Conservation (phyloP, 192 early-diverging fungal species). For the Podila verticillata region DNA sequence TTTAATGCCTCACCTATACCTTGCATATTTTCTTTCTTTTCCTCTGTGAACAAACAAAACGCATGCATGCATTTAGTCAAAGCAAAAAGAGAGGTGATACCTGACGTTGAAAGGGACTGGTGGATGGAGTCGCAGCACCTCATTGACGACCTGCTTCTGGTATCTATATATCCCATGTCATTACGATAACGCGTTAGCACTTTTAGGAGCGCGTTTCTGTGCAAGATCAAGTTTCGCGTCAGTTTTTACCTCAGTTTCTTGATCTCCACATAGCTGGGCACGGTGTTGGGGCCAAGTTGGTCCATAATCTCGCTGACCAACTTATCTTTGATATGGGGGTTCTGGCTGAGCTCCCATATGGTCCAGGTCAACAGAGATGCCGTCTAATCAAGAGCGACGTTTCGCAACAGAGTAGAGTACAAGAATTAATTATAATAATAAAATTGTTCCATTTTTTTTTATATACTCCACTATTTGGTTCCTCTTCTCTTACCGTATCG, state of each 20-base stretch:
- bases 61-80: too few relatives aligned
- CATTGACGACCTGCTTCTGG: constrained; percentile 63
- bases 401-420: background rate
- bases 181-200: background rate
- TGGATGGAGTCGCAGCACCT: constrained; percentile 50
- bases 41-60: background rate
- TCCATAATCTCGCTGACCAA: constrained; percentile 22
- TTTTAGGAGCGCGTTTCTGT: background rate
- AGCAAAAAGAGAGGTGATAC: background rate
- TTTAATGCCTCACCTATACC: background rate
- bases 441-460: too few relatives aligned
- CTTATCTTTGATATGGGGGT: constrained; percentile 22
- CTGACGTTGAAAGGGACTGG: constrained; percentile 40
- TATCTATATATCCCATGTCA: constrained; percentile 40
- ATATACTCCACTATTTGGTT: too few relatives aligned
- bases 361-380: constrained; percentile 37
- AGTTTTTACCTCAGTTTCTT: constrained; percentile 44
- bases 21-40: background rate
- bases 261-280: constrained; percentile 42
- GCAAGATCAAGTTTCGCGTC: too few relatives aligned
- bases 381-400: constrained; percentile 15
- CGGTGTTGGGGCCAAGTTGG: constrained; percentile 9
- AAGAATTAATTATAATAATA: background rate
- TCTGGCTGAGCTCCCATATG: constrained; percentile 28
- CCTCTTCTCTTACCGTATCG: constrained; percentile 29